phyloP scores from a whole-genome alignment of 352 stramenopile genomes.

The Pythium vanterpoolii region DNA sequence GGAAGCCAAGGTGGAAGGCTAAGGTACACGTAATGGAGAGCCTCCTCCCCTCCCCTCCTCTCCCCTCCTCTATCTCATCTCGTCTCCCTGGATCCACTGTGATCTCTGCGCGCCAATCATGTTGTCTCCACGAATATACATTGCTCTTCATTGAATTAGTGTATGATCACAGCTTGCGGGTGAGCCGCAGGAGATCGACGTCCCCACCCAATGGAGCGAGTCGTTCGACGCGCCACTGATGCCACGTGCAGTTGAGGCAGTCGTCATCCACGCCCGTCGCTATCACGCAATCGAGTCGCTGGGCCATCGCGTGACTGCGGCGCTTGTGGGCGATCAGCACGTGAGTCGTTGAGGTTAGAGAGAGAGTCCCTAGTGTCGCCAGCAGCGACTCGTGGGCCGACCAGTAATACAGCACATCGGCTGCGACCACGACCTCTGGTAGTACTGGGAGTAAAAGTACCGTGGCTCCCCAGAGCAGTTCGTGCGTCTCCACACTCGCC shows the following conservation, averaged over 20 bases:
- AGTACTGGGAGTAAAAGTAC: not conserved
- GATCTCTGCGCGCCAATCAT: too few relatives aligned
- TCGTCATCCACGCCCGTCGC: not conserved
- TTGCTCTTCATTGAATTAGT: not conserved
- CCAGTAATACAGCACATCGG: constrained; percentile 70
- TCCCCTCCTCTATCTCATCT: not conserved
- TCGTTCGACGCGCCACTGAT: constrained; percentile 22
- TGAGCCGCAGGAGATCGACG: constrained; percentile 31
- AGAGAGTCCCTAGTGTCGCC: constrained; percentile 26
- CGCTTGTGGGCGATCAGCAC: constrained; percentile 59
- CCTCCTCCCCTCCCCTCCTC: not conserved
- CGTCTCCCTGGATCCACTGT: too few relatives aligned
- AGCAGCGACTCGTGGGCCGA: constrained; percentile 41
- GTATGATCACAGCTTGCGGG: not conserved
- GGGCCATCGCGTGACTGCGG: constrained; percentile 28
- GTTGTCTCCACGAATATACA: not conserved
- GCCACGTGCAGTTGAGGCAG: constrained; percentile 27
- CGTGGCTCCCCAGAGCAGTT: constrained; percentile 37
- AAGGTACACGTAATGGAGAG: not conserved
- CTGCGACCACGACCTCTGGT: constrained; percentile 36
- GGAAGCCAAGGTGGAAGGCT: constrained; percentile 17
- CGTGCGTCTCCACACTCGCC: constrained; percentile 1
- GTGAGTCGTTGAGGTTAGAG: not conserved
- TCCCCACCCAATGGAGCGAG: constrained; percentile 11
- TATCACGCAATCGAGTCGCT: constrained; percentile 28